Conservation (phyloP, 768 basidiomycete species). For the Phaeotremella skinneri region DNA sequence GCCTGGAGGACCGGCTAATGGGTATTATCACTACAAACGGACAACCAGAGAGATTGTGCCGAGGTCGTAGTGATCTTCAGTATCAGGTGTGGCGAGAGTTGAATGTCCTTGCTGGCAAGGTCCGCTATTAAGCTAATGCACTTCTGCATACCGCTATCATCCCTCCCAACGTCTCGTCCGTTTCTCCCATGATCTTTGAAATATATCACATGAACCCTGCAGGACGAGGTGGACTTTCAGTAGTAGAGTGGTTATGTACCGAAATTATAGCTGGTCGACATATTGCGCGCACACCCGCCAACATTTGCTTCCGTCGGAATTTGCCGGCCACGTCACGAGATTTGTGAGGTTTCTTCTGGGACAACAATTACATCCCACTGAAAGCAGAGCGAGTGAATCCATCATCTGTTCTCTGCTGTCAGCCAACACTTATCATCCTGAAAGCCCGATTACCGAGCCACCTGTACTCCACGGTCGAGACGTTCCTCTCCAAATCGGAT, state of each 20-base stretch:
- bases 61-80: conserved; percentile 14
- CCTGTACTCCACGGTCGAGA: neutral
- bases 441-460: no score
- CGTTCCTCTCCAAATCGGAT: neutral
- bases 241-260: neutral
- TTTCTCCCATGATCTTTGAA: no score
- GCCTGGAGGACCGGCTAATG: conserved; percentile 21
- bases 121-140: neutral
- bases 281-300: no score
- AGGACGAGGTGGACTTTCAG: no score
- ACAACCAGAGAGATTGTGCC: conserved; percentile 50
- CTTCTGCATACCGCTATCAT: neutral
- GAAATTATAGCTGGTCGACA: neutral
- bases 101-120: no score
- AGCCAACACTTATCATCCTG: no score
- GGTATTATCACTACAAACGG: conserved; percentile 51
- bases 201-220: no score
- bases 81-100: neutral
- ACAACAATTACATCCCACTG: neutral
- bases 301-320: no score
- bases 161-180: neutral
- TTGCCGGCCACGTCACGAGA: no score
- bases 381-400: no score
- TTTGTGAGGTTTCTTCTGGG: no score
- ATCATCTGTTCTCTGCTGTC: no score